phyloP scores from a whole-genome alignment of 225 moss, liverwort and hornwort genomes.

The Climacium dendroides region DNA sequence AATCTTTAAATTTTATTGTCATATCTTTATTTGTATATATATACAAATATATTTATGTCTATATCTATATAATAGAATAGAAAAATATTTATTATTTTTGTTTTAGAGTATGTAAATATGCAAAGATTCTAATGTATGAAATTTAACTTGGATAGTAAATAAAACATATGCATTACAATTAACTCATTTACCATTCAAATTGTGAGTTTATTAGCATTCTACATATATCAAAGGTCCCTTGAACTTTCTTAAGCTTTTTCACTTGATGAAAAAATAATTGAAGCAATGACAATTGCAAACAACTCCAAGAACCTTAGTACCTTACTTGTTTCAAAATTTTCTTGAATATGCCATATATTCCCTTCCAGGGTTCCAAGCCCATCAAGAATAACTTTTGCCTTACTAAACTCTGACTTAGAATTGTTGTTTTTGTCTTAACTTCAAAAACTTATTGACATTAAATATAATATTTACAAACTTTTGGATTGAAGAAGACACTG shows the following conservation, averaged over 20 bases:
- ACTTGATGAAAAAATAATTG: background rate
- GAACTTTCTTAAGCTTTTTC: background rate
- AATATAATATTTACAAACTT: background rate
- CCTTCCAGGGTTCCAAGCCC: background rate
- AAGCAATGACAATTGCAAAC: background rate
- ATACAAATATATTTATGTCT: no score
- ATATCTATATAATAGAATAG: no score
- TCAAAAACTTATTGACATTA: accelerated
- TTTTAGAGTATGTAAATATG: no score
- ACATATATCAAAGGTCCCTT: background rate
- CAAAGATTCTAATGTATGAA: no score
- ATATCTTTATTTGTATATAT: no score
- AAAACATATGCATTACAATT: background rate
- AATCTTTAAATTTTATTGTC: background rate
- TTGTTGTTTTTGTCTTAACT: background rate
- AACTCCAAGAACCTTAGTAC: background rate
- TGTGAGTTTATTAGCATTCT: background rate
- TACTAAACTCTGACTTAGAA: background rate
- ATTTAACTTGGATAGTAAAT: no score
- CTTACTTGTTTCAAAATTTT: background rate
- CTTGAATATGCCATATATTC: background rate
- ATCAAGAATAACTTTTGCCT: background rate
- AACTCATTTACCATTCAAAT: background rate
- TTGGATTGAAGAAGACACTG: background rate
- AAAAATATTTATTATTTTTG: no score